Conservation (phyloP, 2,329 filamentous ascomycete genomes). For the Arthroderma sp. region DNA sequence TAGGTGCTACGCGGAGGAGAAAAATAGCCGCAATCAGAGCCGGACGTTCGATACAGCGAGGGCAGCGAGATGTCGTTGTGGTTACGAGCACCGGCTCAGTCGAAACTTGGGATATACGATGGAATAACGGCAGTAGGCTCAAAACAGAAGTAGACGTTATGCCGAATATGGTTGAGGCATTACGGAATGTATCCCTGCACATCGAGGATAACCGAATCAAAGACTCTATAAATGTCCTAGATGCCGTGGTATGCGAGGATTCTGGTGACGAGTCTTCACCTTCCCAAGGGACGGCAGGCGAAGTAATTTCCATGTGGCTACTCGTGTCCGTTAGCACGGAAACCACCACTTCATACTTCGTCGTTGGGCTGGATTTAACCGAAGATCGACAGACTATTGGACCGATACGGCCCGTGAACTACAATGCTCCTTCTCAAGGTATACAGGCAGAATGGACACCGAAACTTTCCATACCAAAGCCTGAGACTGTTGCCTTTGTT, state of each 20-base stretch:
- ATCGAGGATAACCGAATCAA: constrained; percentile 35
- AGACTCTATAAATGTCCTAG: constrained; percentile 58
- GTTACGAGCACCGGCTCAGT: constrained; percentile 65
- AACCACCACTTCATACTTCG: constrained; percentile 49
- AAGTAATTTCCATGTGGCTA: constrained; percentile 41
- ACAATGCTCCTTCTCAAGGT: constrained; percentile 44
- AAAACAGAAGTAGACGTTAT: constrained; percentile 59
- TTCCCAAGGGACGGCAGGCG: constrained; percentile 36
- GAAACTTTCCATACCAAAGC: constrained; percentile 62
- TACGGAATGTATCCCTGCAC: constrained; percentile 44
- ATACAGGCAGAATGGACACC: constrained; percentile 37
- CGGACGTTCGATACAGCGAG: constrained; percentile 56
- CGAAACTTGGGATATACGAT: constrained; percentile 78
- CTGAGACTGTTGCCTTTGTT: constrained; percentile 67
- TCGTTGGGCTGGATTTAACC: constrained; percentile 58
- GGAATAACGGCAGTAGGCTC: constrained; percentile 68
- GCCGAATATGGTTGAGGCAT: constrained; percentile 47
- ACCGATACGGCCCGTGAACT: constrained; percentile 54
- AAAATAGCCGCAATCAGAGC: constrained; percentile 71
- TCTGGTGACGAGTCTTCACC: constrained; percentile 30
- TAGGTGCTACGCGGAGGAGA: constrained; percentile 55
- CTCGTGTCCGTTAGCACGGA: constrained; percentile 46
- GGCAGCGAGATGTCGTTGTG: constrained; percentile 73
- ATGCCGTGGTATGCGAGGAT: constrained; percentile 51
- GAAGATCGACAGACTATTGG: constrained; percentile 43